A percentile compares a stretch with the other conserved stretches of the same genome.
Evolutionary conservation across 139 green algal genomes (phyloP).

Genomic region (Trebouxia sp.): DNA sequence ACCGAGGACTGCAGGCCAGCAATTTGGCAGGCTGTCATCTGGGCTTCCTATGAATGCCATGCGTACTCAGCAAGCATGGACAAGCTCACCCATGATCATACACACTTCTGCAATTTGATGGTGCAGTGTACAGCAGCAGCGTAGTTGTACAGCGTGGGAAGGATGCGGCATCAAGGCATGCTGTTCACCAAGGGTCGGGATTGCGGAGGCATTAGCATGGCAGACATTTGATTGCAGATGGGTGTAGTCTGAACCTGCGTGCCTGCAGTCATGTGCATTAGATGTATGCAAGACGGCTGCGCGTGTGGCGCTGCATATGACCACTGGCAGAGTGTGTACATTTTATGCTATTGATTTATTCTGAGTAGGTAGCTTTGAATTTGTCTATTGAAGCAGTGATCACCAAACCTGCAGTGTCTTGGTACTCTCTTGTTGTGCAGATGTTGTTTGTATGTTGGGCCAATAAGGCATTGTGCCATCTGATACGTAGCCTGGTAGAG

Average conservation of each 20-base stretch:
- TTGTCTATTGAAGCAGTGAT: slow-evolving; percentile 15
- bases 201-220: too few species aligned
- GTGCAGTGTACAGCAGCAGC: too few species aligned
- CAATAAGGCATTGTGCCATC: background rate
- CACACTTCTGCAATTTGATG: slow-evolving; percentile 15
- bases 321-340: background rate
- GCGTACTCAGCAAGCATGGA: slow-evolving; percentile 5
- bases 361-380: slow-evolving; percentile 14
- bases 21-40: slow-evolving; percentile 14
- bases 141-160: too few species aligned
- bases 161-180: too few species aligned
- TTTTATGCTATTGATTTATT: background rate
- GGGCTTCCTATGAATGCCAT: slow-evolving; percentile 17
- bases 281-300: slow-evolving; percentile 3
- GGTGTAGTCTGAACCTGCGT: too few species aligned
- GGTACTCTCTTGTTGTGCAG: background rate
- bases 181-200: too few species aligned
- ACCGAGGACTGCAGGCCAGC: slow-evolving; percentile 16
- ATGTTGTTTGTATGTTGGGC: background rate
- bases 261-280: slow-evolving; percentile 3
- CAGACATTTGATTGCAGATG: too few species aligned
- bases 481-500: background rate
- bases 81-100: slow-evolving; percentile 15
- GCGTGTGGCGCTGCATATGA: slow-evolving; percentile 12
- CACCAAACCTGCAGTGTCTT: background rate